phyloP scores from a whole-genome alignment of 169 alveolate species.

The Ichthyophthirius multifiliis region DNA sequence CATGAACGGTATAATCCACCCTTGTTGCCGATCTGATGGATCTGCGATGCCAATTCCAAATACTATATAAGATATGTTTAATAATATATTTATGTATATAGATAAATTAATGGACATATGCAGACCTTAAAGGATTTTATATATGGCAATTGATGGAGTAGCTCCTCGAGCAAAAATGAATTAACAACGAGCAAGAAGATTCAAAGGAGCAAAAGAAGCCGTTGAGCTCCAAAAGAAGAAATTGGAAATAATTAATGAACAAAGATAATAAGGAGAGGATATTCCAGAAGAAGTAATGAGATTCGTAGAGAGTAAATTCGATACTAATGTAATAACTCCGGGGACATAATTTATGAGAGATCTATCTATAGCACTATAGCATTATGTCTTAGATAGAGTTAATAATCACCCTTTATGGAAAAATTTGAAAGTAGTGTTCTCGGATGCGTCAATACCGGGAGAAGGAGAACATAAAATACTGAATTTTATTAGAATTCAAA shows the following conservation, averaged over 20 bases:
- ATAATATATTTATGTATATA: constrained; percentile 89
- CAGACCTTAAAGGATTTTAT: constrained; percentile 93
- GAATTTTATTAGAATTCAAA: constrained; percentile 92
- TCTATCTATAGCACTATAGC: constrained; percentile 44
- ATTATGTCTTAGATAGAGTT: constrained; percentile 68
- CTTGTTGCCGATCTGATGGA: constrained; percentile 94
- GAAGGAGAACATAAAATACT: constrained; percentile 99
- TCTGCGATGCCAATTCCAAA: constrained; percentile 88
- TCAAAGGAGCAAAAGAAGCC: constrained; percentile 88
- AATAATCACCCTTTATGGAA: constrained; percentile 90
- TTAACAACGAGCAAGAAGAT: constrained; percentile 96
- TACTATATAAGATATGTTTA: constrained; percentile 89
- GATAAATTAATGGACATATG: constrained; percentile 89
- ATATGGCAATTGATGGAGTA: constrained; percentile 99
- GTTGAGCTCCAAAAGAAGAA: constrained; percentile 32
- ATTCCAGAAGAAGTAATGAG: constrained; percentile 29
- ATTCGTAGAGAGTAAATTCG: constrained; percentile 78
- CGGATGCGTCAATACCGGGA: constrained; percentile 98
- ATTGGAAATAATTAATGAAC: constrained; percentile 23
- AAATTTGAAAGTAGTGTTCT: constrained; percentile 89
- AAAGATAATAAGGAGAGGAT: constrained; percentile 29
- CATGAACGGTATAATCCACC: constrained; percentile 99
- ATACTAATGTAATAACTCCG: constrained; percentile 98
- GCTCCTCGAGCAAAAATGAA: constrained; percentile 99
- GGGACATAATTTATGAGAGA: constrained; percentile 99